A percentile compares a stretch with the other conserved stretches of the same genome.
These are phyloP conservation scores for Heterobasidion irregulare DNA, from an alignment of 1,284 basidiomycete genomes.

Conservation along the genomic window DNA sequence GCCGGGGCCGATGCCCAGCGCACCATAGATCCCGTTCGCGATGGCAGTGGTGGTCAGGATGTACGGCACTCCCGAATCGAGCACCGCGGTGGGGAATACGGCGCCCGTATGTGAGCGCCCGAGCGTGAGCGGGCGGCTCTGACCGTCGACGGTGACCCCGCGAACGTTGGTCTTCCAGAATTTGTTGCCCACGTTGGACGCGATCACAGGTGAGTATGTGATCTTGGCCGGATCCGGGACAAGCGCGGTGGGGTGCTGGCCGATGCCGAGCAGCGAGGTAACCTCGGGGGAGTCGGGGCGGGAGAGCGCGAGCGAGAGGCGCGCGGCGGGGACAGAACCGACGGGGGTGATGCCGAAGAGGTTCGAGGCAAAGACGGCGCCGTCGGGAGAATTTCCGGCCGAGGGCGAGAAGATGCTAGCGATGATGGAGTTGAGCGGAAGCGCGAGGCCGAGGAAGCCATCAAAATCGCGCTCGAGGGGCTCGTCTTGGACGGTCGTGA, in stretches of 20 bases:
- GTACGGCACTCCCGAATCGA: constrained; percentile 60
- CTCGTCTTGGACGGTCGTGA: constrained; percentile 39
- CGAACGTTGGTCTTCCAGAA: constrained; percentile 55
- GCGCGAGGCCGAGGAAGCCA: constrained; percentile 67
- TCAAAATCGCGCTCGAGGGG: constrained; percentile 43
- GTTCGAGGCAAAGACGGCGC: constrained; percentile 55
- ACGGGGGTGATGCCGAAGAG: constrained; percentile 54
- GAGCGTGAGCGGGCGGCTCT: constrained; percentile 29
- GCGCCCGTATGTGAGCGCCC: constrained; percentile 24
- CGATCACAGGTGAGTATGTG: constrained; percentile 36
- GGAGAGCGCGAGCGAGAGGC: constrained; percentile 59
- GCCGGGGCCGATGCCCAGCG: too few species aligned
- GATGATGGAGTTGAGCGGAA: constrained; percentile 59
- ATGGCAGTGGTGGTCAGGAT: constrained; percentile 51
- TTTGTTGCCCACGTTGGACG: constrained; percentile 27
- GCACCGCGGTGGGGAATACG: constrained; percentile 46
- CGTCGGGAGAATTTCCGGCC: constrained; percentile 40
- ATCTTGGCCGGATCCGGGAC: constrained; percentile 45
- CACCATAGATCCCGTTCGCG: constrained; percentile 76
- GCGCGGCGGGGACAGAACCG: constrained; percentile 38
- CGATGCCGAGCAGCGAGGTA: constrained; percentile 57
- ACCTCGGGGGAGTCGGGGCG: constrained; percentile 51
- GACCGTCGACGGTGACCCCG: constrained; percentile 47
- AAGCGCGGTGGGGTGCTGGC: constrained; percentile 47
- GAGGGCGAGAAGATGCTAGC: constrained; percentile 36